Base-by-base conservation (phyloP, 1,139 yeast species). In the Candida sanyaensis region DNA sequence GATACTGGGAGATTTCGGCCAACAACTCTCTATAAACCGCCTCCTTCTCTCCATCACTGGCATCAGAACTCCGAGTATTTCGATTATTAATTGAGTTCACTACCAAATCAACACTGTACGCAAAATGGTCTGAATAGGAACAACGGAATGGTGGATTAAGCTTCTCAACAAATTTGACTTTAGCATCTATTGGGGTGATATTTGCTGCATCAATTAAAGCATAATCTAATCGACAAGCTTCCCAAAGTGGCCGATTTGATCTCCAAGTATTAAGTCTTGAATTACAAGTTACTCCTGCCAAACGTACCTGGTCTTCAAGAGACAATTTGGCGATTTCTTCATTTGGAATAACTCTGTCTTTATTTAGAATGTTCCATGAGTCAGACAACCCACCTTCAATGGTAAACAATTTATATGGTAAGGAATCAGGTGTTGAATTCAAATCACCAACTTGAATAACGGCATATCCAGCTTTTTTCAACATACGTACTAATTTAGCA, bases 41-140 rank as follows among this genome's bases (percentile, higher is more conserved):
- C 10, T 69, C 58, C 42, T 65, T 67, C 33, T 50, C 53, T 31
- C 46, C 49, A 37, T 37, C 43, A 26, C 26, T 32, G 9, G 41
- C 26, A 12, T 41, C 36, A 9, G 43, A 40, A 6, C 24, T 28
- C 6, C 12, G 28, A 23, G 6, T 26, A 17, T 6, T 28, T 28
- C 33, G 28, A 46, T 55, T 54, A 24, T 37, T 50, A n/a, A 47
- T 48, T 11, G 48, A 39, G 33, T 51, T 53, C 31, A 66, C 50
- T 17, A 44, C 43, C 37, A 85, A 63, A 13, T 81, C 80, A 13
- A 89, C 84, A 30, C 81, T 72, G 59, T 91, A 88, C 0, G 93
- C 99, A 74, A 95, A 93, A 71, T 93, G 99, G 63, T 93, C 99
- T 0, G 97, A 90, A 55, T 81, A 86, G 5, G 96, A 87, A 55